These are phyloP conservation scores for Puccinia triticina DNA, from an alignment of 1,284 basidiomycete genomes.

Conservation along the genomic window DNA sequence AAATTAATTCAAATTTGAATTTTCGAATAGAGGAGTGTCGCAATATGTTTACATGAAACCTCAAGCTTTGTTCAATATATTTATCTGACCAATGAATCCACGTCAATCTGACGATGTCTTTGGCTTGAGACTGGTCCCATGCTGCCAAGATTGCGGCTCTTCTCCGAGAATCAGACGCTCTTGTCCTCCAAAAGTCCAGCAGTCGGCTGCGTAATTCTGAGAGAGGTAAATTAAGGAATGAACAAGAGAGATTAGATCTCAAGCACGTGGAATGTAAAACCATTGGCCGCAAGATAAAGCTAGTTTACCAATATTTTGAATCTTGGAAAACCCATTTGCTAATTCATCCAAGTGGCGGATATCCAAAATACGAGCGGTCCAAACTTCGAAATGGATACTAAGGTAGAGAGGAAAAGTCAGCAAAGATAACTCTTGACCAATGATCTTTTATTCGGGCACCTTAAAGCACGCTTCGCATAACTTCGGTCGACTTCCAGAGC, in stretches of 20 bases:
- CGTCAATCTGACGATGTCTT: neutral
- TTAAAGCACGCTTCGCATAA: neutral
- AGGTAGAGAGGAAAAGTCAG: neutral
- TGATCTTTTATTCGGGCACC: neutral
- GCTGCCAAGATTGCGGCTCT: neutral
- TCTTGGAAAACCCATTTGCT: constrained; percentile 43
- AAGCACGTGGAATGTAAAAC: neutral
- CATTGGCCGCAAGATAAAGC: too few relatives aligned
- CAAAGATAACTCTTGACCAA: neutral
- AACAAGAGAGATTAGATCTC: neutral
- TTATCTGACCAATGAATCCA: constrained; percentile 37
- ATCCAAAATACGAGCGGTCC: constrained; percentile 15
- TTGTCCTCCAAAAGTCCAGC: constrained; percentile 35
- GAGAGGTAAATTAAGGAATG: neutral
- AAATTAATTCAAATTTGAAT: neutral
- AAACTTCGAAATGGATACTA: constrained; percentile 18
- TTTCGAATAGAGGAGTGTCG: neutral
- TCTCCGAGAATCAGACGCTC: constrained; percentile 20
- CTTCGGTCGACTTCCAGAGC: neutral
- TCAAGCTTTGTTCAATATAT: constrained; percentile 21
- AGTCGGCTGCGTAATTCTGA: constrained; percentile 32
- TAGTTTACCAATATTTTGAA: constrained; percentile 41
- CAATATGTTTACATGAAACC: neutral
- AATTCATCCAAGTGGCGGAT: constrained; percentile 25
- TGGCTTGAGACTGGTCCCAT: neutral